Evolutionary conservation across 2,329 filamentous ascomycete species (phyloP).

Genomic region (Aspergillus transmontanensis): DNA sequence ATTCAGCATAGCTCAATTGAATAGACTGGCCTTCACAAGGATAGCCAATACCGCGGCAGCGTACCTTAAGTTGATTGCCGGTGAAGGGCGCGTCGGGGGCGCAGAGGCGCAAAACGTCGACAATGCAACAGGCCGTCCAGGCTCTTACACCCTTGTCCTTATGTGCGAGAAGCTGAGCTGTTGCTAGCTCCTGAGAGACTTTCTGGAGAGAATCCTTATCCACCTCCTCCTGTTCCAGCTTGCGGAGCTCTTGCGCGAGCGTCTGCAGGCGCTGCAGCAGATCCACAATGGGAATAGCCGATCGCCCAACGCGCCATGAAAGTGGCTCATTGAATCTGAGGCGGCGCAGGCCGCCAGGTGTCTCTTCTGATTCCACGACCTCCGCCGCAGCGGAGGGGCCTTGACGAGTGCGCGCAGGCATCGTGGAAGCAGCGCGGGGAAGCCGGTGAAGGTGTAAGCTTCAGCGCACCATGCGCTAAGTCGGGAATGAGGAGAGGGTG

Average conservation of each 20-base stretch:
- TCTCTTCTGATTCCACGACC: conserved; percentile 36
- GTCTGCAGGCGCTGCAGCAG: conserved; percentile 78
- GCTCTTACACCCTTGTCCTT: conserved; percentile 93
- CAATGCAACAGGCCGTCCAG: conserved; percentile 83
- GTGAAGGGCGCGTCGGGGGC: conserved; percentile 96
- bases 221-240: conserved; percentile 83
- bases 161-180: conserved; percentile 79
- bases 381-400: conserved; percentile 35
- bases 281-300: conserved; percentile 77
- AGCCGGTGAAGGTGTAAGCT: conserved; percentile 20
- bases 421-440: conserved; percentile 35
- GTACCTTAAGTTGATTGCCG: conserved; percentile 82
- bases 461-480: conserved; percentile 25
- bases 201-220: conserved; percentile 80
- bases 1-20: not conserved
- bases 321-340: conserved; percentile 84
- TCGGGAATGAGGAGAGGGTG: not conserved
- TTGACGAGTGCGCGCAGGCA: conserved; percentile 48
- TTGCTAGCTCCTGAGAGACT: conserved; percentile 82
- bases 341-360: conserved; percentile 33
- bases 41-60: conserved; percentile 20
- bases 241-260: conserved; percentile 78
- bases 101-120: conserved; percentile 89
- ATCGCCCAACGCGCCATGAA: conserved; percentile 86
- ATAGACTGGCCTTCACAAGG: not conserved